Evolutionary conservation across 768 basidiomycete species (phyloP).

Genomic region (Podaxis pistillaris): DNA sequence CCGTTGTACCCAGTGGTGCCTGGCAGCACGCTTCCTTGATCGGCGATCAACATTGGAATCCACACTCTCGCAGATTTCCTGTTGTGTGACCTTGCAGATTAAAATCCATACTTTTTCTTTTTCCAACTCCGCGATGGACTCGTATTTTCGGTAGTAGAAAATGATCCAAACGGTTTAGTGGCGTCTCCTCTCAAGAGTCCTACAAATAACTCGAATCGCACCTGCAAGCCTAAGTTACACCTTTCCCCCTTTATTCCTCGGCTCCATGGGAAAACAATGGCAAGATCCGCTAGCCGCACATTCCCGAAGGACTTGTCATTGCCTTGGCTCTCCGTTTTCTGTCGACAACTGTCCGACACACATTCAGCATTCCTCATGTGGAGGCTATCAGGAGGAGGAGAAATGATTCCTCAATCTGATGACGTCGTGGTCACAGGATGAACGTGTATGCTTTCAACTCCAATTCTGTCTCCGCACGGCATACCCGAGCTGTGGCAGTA

Average conservation of each 20-base stretch:
- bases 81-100: constrained; percentile 3
- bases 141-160: constrained; percentile 1
- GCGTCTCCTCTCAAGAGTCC: constrained; percentile 22
- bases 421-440: not conserved
- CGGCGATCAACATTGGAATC: constrained; percentile 52
- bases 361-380: not conserved
- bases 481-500: not conserved
- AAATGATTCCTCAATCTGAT: not conserved
- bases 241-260: constrained; percentile 19
- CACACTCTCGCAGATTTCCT: constrained; percentile 32
- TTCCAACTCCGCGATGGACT: constrained; percentile 30
- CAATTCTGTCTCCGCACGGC: not conserved
- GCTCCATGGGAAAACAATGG: constrained; percentile 20
- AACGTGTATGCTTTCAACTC: not conserved
- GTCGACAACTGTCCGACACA: not conserved
- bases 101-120: constrained; percentile 13
- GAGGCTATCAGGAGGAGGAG: not conserved
- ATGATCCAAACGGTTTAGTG: constrained; percentile 35
- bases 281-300: constrained; percentile 17
- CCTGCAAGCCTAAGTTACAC: constrained; percentile 18
- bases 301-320: constrained; percentile 18
- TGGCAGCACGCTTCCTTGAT: constrained; percentile 48
- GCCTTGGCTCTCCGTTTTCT: not conserved
- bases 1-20: constrained; percentile 26
- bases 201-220: constrained; percentile 23